These are phyloP conservation scores for Diaporthe citriasiana DNA, from an alignment of 2,329 filamentous ascomycete species.

Conservation along the genomic window DNA sequence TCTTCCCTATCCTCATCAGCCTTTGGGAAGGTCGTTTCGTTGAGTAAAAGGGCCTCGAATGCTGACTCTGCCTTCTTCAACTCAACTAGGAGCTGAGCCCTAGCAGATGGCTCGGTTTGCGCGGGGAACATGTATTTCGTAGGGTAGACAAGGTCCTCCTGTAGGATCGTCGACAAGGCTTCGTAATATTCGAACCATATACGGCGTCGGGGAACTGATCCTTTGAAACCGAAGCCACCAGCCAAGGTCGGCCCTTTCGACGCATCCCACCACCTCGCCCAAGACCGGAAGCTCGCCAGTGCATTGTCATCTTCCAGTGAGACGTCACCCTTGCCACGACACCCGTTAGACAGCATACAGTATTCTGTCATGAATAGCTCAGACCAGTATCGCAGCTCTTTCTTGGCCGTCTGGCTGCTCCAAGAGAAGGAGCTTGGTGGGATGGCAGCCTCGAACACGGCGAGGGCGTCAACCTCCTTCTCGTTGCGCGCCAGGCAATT, in stretches of 20 bases:
- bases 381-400: conserved; percentile 82
- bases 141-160: conserved; percentile 73
- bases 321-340: conserved; percentile 65
- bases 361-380: conserved; percentile 83
- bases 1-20: conserved; percentile 84
- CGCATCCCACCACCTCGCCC: conserved; percentile 77
- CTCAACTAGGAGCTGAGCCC: conserved; percentile 79
- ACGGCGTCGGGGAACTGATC: conserved; percentile 72
- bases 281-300: conserved; percentile 73
- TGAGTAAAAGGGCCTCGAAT: conserved; percentile 84
- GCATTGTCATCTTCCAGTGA: conserved; percentile 66
- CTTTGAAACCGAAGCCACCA: conserved; percentile 71
- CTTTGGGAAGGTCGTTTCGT: conserved; percentile 85
- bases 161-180: conserved; percentile 82
- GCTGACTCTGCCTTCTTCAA: conserved; percentile 82
- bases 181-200: conserved; percentile 91
- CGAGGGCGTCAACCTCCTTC: conserved; percentile 71
- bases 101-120: conserved; percentile 66
- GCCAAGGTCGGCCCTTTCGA: conserved; percentile 60
- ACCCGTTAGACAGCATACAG: conserved; percentile 77
- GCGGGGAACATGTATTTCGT: conserved; percentile 59
- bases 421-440: conserved; percentile 71
- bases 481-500: conserved; percentile 68
- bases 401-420: conserved; percentile 65
- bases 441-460: conserved; percentile 75